phyloP scores from a whole-genome alignment of 176 grass and related monocot genomes.

The Carex cristatella region DNA sequence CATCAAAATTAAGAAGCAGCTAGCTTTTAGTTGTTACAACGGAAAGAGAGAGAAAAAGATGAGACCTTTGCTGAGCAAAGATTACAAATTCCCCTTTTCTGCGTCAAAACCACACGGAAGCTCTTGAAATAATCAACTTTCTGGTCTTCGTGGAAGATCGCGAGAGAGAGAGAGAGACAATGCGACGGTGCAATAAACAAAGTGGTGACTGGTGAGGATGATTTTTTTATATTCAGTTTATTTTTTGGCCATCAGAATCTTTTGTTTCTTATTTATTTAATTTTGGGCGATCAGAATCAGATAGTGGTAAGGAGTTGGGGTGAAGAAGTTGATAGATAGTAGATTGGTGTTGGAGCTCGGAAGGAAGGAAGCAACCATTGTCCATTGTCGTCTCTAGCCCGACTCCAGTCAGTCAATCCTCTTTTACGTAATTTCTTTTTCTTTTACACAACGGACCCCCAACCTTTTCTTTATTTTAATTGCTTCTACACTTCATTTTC shows the following conservation, averaged over 20 bases:
- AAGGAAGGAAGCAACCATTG: neutral
- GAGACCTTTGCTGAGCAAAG: constrained; percentile 3
- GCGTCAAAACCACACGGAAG: constrained; percentile 17
- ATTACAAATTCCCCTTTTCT: neutral
- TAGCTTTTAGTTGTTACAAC: constrained; percentile 5
- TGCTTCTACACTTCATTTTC: too few relatives aligned
- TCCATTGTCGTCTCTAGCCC: neutral
- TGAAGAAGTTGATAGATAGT: neutral
- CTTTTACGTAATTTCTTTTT: too few relatives aligned
- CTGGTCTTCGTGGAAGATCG: neutral
- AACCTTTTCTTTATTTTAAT: too few relatives aligned
- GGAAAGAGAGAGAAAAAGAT: neutral
- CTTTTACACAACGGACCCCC: too few relatives aligned
- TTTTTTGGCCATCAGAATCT: neutral
- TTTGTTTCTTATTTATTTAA: neutral
- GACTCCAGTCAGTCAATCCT: neutral
- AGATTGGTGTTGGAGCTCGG: neutral
- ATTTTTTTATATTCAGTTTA: too few relatives aligned
- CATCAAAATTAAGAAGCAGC: neutral
- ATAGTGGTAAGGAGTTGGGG: neutral
- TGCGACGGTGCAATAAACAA: constrained; percentile 20
- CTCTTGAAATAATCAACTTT: neutral
- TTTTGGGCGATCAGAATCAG: neutral
- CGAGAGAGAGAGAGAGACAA: neutral
- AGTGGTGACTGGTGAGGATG: neutral